Evolutionary conservation across 2,329 filamentous ascomycete genomes (phyloP).

Genomic region (Pyrenochaeta sp.): DNA sequence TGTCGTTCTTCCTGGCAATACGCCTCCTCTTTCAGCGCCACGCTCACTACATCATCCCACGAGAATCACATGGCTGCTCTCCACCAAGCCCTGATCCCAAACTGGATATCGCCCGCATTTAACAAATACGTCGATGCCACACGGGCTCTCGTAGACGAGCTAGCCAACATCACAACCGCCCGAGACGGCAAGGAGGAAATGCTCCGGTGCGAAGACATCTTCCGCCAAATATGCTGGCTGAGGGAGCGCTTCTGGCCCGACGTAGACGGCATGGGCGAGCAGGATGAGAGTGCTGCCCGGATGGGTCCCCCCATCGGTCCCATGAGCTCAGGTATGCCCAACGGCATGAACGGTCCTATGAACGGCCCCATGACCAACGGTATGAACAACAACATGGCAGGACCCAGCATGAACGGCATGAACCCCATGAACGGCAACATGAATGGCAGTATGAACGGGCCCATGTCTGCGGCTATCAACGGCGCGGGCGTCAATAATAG

Average conservation of each 20-base stretch:
- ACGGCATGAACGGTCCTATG: constrained; percentile 26
- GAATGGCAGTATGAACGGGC: constrained; percentile 20
- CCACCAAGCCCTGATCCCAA: constrained; percentile 59
- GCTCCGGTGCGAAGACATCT: constrained; percentile 55
- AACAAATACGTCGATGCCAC: constrained; percentile 59
- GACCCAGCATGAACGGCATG: constrained; percentile 4
- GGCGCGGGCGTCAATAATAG: constrained; percentile 20
- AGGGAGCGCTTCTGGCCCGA: constrained; percentile 59
- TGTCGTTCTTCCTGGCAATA: constrained; percentile 59
- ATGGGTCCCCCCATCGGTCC: constrained; percentile 23
- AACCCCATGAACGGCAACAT: constrained; percentile 11
- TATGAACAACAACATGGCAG: constrained; percentile 17
- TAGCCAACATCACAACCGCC: constrained; percentile 56
- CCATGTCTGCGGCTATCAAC: constrained; percentile 8
- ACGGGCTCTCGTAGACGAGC: constrained; percentile 57
- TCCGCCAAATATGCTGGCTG: constrained; percentile 57
- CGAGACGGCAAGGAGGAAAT: constrained; percentile 59
- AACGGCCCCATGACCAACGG: constrained; percentile 12
- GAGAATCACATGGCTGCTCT: constrained; percentile 57
- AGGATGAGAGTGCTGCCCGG: constrained; percentile 46
- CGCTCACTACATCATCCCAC: constrained; percentile 46
- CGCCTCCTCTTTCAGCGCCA: constrained; percentile 52
- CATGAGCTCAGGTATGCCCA: constrained; percentile 29
- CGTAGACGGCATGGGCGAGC: constrained; percentile 58
- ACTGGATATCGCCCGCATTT: constrained; percentile 60